These are phyloP conservation scores for Zelonia costaricensis DNA, from an alignment of 208 protist species.

Conservation along the genomic window DNA sequence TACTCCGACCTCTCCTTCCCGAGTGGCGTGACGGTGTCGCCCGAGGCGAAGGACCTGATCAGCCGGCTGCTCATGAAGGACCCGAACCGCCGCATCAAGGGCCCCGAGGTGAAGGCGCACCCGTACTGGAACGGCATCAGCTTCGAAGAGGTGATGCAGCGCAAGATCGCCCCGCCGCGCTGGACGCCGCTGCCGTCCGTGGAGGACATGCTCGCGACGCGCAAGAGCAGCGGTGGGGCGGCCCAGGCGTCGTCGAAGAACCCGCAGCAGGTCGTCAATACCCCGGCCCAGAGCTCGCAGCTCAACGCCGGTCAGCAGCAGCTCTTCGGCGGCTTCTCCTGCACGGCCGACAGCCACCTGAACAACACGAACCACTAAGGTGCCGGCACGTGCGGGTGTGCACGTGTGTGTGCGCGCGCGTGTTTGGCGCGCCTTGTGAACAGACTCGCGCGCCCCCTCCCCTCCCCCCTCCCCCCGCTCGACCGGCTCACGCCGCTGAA, in stretches of 20 bases:
- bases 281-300: slow-evolving; percentile 76
- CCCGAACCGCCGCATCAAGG: slow-evolving; percentile 83
- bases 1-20: slow-evolving; percentile 92
- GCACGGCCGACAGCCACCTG: slow-evolving; percentile 87
- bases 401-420: neutral
- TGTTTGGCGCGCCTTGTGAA: too few species aligned
- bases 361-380: slow-evolving; percentile 32
- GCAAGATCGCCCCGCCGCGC: slow-evolving; percentile 79
- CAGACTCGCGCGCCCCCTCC: too few species aligned
- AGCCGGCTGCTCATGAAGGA: slow-evolving; percentile 91
- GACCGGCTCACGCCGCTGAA: too few species aligned
- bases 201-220: slow-evolving; percentile 79
- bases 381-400: neutral
- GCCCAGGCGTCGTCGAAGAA: slow-evolving; percentile 41
- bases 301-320: slow-evolving; percentile 87
- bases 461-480: too few species aligned
- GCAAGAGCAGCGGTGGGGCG: slow-evolving; percentile 27
- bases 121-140: slow-evolving; percentile 92
- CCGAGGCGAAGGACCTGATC: slow-evolving; percentile 92
- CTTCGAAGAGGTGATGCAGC: slow-evolving; percentile 89
- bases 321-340: slow-evolving; percentile 91
- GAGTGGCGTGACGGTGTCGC: slow-evolving; percentile 76
- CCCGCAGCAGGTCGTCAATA: slow-evolving; percentile 84
- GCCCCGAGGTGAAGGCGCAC: slow-evolving; percentile 86
- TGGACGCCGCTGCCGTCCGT: slow-evolving; percentile 82